Percentiles rank a stretch among this genome's conserved stretches.
phyloP scores from a whole-genome alignment of 805 yeast species.

The Kodamaea lidongshanica region DNA sequence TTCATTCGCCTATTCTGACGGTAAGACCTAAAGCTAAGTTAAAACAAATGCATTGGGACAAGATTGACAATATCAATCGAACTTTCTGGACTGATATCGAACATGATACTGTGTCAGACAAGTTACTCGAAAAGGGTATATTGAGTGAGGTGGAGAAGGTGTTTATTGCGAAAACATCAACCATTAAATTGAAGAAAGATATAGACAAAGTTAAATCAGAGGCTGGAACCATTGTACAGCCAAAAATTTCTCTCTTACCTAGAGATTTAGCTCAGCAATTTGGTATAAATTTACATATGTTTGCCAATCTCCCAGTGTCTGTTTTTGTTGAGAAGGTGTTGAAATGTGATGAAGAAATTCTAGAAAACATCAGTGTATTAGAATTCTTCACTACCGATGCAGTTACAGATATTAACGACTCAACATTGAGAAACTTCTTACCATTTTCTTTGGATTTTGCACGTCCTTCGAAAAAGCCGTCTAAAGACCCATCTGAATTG shows the following conservation, averaged over 20 bases:
- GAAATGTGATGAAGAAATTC: constrained; percentile 66
- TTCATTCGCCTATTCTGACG: constrained; percentile 2
- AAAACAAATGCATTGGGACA: constrained; percentile 97
- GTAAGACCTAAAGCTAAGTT: constrained; percentile 63
- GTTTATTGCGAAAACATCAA: constrained; percentile 73
- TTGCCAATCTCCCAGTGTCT: constrained; percentile 53
- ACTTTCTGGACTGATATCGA: constrained; percentile 80
- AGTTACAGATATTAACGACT: constrained; percentile 67
- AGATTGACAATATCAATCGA: constrained; percentile 72
- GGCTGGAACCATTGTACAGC: constrained; percentile 13
- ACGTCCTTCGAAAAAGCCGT: constrained; percentile 39
- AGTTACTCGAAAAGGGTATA: constrained; percentile 69
- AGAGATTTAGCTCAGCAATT: constrained; percentile 90
- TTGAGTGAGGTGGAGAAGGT: constrained; percentile 77
- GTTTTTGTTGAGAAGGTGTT: constrained; percentile 67
- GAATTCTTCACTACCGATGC: constrained; percentile 79
- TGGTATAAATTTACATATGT: constrained; percentile 86
- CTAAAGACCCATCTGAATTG: constrained; percentile 67
- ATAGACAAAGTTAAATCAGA: constrained; percentile 4
- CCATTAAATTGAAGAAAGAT: constrained; percentile 32
- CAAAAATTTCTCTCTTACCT: constrained; percentile 64
- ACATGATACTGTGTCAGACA: constrained; percentile 53
- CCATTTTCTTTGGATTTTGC: constrained; percentile 76
- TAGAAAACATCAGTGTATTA: constrained; percentile 65
- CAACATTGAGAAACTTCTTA: constrained; percentile 61